phyloP scores from a whole-genome alignment of 768 basidiomycete genomes.

The Lentinula sp. region DNA sequence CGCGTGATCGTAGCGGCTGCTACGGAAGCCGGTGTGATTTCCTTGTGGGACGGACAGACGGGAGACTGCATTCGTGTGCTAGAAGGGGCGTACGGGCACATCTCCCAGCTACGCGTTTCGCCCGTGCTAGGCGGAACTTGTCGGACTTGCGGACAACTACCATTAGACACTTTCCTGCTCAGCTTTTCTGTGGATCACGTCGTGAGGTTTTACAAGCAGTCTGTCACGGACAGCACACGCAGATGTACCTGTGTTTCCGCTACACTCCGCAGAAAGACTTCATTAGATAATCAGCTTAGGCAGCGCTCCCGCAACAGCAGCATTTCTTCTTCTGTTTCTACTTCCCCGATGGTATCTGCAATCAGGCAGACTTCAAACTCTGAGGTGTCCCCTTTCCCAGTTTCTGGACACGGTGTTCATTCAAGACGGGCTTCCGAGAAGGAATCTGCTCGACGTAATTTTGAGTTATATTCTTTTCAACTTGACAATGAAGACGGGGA shows the following conservation, averaged over 20 bases:
- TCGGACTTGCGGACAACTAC: constrained; percentile 62
- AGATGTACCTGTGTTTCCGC: constrained; percentile 59
- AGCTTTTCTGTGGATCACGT: constrained; percentile 61
- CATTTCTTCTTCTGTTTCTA: constrained; percentile 31
- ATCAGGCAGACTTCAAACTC: constrained; percentile 43
- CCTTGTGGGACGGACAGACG: constrained; percentile 71
- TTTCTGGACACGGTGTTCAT: constrained; percentile 76
- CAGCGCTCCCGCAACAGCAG: constrained; percentile 61
- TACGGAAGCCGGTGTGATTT: constrained; percentile 62
- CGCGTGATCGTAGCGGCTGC: constrained; percentile 55
- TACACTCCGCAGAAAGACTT: constrained; percentile 33
- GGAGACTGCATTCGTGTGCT: constrained; percentile 58
- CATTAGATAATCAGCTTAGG: constrained; percentile 38
- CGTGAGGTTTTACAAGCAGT: constrained; percentile 62
- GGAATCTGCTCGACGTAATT: constrained; percentile 43
- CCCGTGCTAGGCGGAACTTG: constrained; percentile 54
- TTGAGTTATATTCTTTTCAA: constrained; percentile 41
- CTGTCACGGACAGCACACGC: constrained; percentile 48
- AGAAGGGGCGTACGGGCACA: constrained; percentile 50
- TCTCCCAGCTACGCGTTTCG: constrained; percentile 58
- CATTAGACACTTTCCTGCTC: constrained; percentile 58
- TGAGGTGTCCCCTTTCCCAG: constrained; percentile 60
- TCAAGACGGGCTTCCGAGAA: constrained; percentile 72
- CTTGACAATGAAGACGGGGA: constrained; percentile 39
- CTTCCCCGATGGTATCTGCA: constrained; percentile 43